Base-by-base conservation (phyloP, 164 flowering plant genomes). In the Malania oleifera region DNA sequence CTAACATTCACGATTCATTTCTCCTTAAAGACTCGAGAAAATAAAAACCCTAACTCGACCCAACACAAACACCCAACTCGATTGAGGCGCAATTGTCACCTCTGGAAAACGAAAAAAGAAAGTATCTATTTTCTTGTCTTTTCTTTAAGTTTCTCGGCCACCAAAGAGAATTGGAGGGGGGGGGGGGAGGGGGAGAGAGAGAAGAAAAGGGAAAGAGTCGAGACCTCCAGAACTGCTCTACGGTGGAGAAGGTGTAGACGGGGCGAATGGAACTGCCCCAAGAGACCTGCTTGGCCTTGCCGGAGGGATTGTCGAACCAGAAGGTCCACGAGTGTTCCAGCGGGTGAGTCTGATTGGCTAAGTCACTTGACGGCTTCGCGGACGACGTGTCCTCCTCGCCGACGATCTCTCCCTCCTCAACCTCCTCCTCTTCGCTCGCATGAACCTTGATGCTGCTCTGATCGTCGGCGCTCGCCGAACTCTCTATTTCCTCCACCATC, bases 171-270 rank as follows among this genome's bases (percentile, higher is more conserved):
- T 4, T n/a, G n/a, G n/a, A n/a, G n/a, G n/a, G n/a, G n/a, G n/a
- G n/a, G n/a, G n/a, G n/a, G n/a, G n/a, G n/a, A n/a, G n/a, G 14
- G 14, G 26, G 24, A 45, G 44, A 45, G 10, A 27, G 39, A 54
- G 28, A 22, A 3, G 23, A 19, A 41, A 39, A 9, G 52, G 26
- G 41, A 52, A 55, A 6, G 13, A 34, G 45, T 11, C 10, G 1
- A 9, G 52, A 92, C 98, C 97, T 65, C 96, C 96, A 93, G 73
- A 93, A 90, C 51, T 86, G 86, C 61, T 92, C 93, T 24, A 80
- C 89, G 18, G 95, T 75, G 62, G 79, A 60, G 67, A 89, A 82
- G 27, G 98, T 89, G 76, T 77, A 82, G 60, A 89, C 59, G 49
- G 87, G 72, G 38, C 97, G 83, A 24, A 90, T 77, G 15, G 88